Base-by-base conservation (phyloP, 1,284 basidiomycete species). In the Mycena sp. region DNA sequence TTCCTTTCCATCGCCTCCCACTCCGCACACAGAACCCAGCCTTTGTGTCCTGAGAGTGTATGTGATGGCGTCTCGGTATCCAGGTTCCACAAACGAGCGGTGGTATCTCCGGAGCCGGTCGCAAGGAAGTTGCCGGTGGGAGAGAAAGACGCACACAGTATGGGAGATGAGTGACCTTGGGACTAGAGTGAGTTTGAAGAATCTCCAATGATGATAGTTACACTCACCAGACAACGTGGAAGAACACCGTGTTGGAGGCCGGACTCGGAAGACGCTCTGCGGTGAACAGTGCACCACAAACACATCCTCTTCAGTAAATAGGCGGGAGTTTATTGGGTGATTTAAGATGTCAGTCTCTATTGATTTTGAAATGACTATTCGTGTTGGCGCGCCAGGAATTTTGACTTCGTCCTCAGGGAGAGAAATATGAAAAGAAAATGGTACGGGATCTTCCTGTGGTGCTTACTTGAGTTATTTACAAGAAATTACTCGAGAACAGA, bases 1-100 rank as follows among this genome's bases (percentile, higher is more conserved):
- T 91, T 90, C 58, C 95, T 84, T 74, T 98, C 97, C 78, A 92
- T 85, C 0, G 93, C 90, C 72, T 99, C 96, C 97, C 97, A 99
- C 74, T 98, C 98, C 3, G 96, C 93, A 70, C 95, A 98, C 0
- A 99, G 83, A 1, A 99, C 95, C 96, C 96, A 99, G 0, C 95
- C 96, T 65, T 89, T 88, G 75, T 99, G 98, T 0, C 97, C 97
- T 0, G 86, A 80, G 12, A 99, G 84, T 10, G 91, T 92, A 75
- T 95, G 92, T 52, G 94, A 93, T 0, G 97, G 97, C 11, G 89
- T 92, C 79, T 99, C 98, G 0, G 94, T 96, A 72, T 93, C 87
- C 61, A 99, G 86, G 77, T 99, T 93, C 97, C 97, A 99, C 35
- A 99, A 78, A 9, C 97, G 87, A 14, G 93, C 95, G 46, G 93